A percentile compares a stretch with the other conserved stretches of the same genome.
phyloP scores from a whole-genome alignment of 352 stramenopile species.

The Globisporangium polare region DNA sequence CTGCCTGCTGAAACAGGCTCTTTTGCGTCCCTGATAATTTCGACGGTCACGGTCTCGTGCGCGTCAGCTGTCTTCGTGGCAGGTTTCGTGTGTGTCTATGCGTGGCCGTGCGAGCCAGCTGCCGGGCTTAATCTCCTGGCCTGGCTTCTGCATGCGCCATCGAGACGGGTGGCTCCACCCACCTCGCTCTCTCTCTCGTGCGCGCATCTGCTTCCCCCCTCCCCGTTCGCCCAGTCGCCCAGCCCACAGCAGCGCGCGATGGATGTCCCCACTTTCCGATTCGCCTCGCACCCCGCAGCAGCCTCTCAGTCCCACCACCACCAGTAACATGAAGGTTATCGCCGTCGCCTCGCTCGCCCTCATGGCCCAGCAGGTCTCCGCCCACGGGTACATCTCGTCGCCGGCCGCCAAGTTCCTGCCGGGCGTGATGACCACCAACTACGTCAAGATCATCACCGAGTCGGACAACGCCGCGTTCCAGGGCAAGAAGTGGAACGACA shows the following conservation, averaged over 20 bases:
- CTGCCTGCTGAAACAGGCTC: too few relatives aligned
- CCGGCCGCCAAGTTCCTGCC: slow-evolving; percentile 16
- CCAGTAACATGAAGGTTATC: slow-evolving; percentile 20
- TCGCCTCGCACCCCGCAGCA: not conserved
- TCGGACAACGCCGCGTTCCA: slow-evolving; percentile 13
- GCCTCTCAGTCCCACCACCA: not conserved
- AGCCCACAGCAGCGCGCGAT: too few relatives aligned
- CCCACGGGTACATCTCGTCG: slow-evolving; percentile 38
- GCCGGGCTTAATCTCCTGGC: not conserved
- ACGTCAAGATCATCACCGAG: slow-evolving; percentile 8
- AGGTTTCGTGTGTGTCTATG: not conserved
- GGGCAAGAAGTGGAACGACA: slow-evolving; percentile 21
- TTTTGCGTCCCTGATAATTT: not conserved
- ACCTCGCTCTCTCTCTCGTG: not conserved
- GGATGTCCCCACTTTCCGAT: slow-evolving; percentile 5
- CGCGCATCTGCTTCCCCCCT: not conserved
- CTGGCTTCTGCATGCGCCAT: slow-evolving; percentile 5
- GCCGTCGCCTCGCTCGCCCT: slow-evolving; percentile 20
- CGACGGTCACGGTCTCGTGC: not conserved
- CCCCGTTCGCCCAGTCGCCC: too few relatives aligned
- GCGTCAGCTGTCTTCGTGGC: not conserved
- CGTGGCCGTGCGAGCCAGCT: not conserved
- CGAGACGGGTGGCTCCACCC: not conserved
- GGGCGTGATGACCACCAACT: slow-evolving; percentile 12
- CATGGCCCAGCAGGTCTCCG: slow-evolving; percentile 19